phyloP scores from a whole-genome alignment of 371 early-diverging fungal species.

The Mucor indicus region DNA sequence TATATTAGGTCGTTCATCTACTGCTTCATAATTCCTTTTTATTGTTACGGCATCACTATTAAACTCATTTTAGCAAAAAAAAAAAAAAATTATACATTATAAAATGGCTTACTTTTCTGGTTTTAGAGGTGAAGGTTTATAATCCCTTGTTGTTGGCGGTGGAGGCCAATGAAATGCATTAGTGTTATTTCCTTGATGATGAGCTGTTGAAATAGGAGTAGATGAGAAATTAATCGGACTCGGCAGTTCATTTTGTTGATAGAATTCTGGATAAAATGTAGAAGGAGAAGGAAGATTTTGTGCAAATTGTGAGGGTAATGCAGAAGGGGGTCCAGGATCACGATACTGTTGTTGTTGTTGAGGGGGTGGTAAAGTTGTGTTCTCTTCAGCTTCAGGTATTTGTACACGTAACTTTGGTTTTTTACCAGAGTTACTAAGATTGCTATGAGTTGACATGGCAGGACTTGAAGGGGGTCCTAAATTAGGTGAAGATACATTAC shows the following conservation, averaged over 20 bases:
- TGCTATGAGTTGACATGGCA: constrained; percentile 25
- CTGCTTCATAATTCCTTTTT: too few relatives aligned
- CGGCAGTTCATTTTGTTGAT: constrained; percentile 61
- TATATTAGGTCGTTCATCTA: too few relatives aligned
- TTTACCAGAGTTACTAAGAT: constrained; percentile 15
- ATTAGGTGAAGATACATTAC: constrained; percentile 15
- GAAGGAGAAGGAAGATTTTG: constrained; percentile 78
- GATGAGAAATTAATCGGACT: constrained; percentile 62
- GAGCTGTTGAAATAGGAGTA: constrained; percentile 62
- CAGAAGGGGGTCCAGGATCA: constrained; percentile 43
- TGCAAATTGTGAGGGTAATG: constrained; percentile 69
- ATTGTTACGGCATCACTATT: not conserved
- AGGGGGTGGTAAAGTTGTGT: not conserved
- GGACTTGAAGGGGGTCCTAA: constrained; percentile 19
- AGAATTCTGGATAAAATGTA: constrained; percentile 75
- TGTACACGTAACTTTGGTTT: constrained; percentile 51
- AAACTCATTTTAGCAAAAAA: not conserved
- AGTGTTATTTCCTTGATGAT: too few relatives aligned
- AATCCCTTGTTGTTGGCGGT: constrained; percentile 10
- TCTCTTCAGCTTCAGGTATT: constrained; percentile 36
- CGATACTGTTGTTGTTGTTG: constrained; percentile 10
- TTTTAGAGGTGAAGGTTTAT: constrained; percentile 31
- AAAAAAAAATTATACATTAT: not conserved
- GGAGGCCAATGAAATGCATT: constrained; percentile 67
- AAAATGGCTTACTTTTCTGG: constrained; percentile 21